Conservation (phyloP, 1,284 basidiomycete species). For the Amylostereum areolatum region DNA sequence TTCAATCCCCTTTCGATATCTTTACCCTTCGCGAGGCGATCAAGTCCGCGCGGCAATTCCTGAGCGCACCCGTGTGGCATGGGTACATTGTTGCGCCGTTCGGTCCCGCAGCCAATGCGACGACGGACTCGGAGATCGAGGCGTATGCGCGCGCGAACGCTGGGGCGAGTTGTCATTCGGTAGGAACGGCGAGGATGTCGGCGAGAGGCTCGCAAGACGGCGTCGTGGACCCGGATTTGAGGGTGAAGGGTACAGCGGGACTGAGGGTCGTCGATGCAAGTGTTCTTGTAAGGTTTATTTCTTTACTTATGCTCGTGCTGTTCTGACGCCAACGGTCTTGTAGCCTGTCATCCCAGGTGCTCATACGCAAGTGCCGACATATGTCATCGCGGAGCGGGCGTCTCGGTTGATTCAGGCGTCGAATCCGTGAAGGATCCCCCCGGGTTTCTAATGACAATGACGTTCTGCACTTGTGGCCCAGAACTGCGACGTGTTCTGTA, state of each 20-base stretch:
- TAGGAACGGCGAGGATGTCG: conserved; percentile 24
- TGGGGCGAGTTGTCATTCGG: conserved; percentile 20
- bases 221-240: conserved; percentile 10
- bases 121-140: conserved; percentile 20
- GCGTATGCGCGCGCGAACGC: conserved; percentile 15
- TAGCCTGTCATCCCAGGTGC: too few relatives aligned
- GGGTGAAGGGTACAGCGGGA: conserved; percentile 28
- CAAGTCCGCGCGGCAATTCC: conserved; percentile 16
- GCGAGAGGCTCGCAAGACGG: too few relatives aligned
- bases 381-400: too few relatives aligned
- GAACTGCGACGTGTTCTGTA: too few relatives aligned
- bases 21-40: conserved; percentile 13
- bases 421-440: too few relatives aligned
- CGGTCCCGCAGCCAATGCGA: conserved; percentile 14
- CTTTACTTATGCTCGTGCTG: too few relatives aligned
- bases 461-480: too few relatives aligned
- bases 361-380: too few relatives aligned
- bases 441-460: too few relatives aligned
- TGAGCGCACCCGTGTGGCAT: conserved; percentile 16
- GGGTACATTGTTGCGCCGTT: conserved; percentile 16
- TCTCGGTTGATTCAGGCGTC: too few relatives aligned
- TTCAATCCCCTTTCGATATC: conserved; percentile 23
- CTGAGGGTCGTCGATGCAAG: conserved; percentile 37
- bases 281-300: too few relatives aligned
- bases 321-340: too few relatives aligned